These are phyloP conservation scores for Ophiostoma montium DNA, from an alignment of 2,329 filamentous ascomycete species.

Conservation along the genomic window DNA sequence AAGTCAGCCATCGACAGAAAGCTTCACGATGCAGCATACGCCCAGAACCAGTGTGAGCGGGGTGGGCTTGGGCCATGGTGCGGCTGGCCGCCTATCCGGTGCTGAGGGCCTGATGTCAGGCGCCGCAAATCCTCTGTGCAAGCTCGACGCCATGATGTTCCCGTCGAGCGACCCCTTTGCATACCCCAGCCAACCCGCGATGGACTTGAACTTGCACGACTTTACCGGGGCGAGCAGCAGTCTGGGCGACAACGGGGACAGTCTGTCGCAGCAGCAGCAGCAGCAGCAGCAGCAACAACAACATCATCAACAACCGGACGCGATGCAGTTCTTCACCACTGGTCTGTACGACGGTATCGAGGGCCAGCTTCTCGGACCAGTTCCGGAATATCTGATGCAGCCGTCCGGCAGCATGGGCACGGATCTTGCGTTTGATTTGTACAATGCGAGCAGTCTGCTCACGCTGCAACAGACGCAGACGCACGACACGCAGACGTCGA, in stretches of 20 bases:
- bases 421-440: constrained; percentile 11
- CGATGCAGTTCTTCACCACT: constrained; percentile 36
- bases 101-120: neutral
- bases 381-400: constrained; percentile 21
- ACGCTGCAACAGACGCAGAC: constrained; percentile 9
- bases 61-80: neutral
- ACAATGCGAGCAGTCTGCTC: constrained; percentile 10
- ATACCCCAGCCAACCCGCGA: constrained; percentile 61
- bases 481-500: constrained; percentile 5
- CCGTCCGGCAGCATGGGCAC: constrained; percentile 5
- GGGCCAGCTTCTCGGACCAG: constrained; percentile 55
- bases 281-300: constrained; percentile 13
- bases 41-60: neutral
- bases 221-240: constrained; percentile 6
- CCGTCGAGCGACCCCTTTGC: constrained; percentile 64
- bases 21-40: constrained; percentile 14
- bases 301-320: constrained; percentile 19
- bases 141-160: constrained; percentile 69
- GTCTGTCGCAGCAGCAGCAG: neutral
- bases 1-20: constrained; percentile 17
- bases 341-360: constrained; percentile 51
- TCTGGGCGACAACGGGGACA: neutral
- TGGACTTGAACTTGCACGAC: constrained; percentile 28
- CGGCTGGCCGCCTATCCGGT: neutral
- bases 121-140: constrained; percentile 39